Evolutionary conservation across 345 rosid species (phyloP).

Genomic region (Populus ilicifolia): DNA sequence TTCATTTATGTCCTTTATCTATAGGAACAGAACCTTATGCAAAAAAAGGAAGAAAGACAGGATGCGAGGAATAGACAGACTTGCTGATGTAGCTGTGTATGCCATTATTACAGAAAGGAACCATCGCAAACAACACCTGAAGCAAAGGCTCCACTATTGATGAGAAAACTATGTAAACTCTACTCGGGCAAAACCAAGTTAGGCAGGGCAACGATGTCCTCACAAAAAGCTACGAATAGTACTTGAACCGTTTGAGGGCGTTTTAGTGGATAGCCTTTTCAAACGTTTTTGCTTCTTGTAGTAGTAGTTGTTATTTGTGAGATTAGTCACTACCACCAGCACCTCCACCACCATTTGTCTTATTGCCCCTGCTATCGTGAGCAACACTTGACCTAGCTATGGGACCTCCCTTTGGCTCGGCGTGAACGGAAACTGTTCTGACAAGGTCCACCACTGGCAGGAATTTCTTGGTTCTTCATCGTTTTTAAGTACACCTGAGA

Average conservation of each 20-base stretch:
- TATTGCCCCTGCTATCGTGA: constrained; percentile 35
- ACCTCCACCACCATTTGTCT: constrained; percentile 62
- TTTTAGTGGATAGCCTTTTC: constrained; percentile 37
- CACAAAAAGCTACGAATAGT: constrained; percentile 23
- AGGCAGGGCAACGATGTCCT: constrained; percentile 12
- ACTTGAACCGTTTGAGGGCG: not conserved
- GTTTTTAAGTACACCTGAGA: constrained; percentile 14
- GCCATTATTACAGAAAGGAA: not conserved
- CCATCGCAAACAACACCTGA: constrained; percentile 22
- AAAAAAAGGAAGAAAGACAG: not conserved
- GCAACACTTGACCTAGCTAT: constrained; percentile 28
- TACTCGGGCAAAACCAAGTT: constrained; percentile 6
- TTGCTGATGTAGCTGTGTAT: not conserved
- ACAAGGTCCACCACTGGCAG: constrained; percentile 22
- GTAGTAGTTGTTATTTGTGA: constrained; percentile 22
- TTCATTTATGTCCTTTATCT: not conserved
- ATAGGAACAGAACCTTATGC: constrained; percentile 1
- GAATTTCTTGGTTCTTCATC: constrained; percentile 6
- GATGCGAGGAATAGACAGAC: not conserved
- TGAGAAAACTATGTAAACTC: constrained; percentile 8
- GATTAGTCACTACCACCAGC: constrained; percentile 55
- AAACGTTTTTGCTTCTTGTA: constrained; percentile 26
- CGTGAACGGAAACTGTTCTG: constrained; percentile 10
- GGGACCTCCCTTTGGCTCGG: constrained; percentile 13
- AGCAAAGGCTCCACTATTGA: constrained; percentile 8